phyloP scores from a whole-genome alignment of 768 basidiomycete species.

The Sarcodon sp. region DNA sequence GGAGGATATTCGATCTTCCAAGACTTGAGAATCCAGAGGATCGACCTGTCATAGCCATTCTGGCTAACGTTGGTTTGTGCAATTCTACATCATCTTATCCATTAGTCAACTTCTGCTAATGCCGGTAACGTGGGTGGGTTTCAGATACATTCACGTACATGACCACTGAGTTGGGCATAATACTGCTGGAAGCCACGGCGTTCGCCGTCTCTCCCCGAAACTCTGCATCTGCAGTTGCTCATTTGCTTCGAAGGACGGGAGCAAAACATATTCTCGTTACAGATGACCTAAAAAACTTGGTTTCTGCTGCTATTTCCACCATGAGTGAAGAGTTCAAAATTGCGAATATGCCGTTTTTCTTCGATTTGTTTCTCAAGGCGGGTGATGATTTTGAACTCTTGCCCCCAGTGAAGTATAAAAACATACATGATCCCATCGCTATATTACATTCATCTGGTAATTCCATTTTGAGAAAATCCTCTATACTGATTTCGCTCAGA shows the following conservation, averaged over 20 bases:
- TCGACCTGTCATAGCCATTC: conserved; percentile 14
- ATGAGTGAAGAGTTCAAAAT: conserved; percentile 1
- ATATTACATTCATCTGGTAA: conserved; percentile 10
- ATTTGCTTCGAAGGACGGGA: conserved; percentile 16
- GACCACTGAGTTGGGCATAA: background rate
- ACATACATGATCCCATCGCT: background rate
- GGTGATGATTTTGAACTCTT: background rate
- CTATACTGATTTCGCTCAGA: background rate
- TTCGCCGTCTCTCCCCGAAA: conserved; percentile 24
- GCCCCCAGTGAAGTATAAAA: background rate
- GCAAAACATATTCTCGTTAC: conserved; percentile 12
- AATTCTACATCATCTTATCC: background rate
- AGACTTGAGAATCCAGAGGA: conserved; percentile 1
- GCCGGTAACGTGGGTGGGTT: background rate
- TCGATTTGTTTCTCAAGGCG: conserved; percentile 6
- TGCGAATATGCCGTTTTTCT: conserved; percentile 8
- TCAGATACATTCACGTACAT: conserved; percentile 18
- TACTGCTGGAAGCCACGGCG: conserved; percentile 4
- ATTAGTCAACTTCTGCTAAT: background rate
- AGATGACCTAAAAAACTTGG: conserved; percentile 10
- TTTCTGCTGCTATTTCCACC: conserved; percentile 6
- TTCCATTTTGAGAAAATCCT: background rate
- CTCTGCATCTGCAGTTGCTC: conserved; percentile 20
- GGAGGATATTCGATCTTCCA: conserved; percentile 1
- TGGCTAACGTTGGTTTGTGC: conserved; percentile 12